Evolutionary conservation across 2,329 filamentous ascomycete genomes (phyloP).

Genomic region (Alternaria dauci): DNA sequence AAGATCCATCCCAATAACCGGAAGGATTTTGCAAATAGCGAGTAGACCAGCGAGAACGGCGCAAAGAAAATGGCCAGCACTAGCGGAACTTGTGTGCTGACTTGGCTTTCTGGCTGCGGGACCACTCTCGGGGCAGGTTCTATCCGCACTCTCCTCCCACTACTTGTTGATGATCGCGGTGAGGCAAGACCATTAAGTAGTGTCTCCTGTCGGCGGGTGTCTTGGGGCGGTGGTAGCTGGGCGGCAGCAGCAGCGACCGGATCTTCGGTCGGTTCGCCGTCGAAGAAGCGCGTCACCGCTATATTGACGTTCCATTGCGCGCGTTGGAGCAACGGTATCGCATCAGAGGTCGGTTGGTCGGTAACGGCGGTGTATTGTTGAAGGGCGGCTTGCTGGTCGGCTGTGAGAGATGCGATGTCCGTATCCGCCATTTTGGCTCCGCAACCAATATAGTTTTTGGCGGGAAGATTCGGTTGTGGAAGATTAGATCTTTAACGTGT

Average conservation of each 20-base stretch:
- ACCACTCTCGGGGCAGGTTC: conserved; percentile 86
- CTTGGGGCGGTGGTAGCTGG: conserved; percentile 68
- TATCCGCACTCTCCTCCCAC: conserved; percentile 49
- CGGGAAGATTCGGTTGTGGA: background rate
- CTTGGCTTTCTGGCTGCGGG: conserved; percentile 72
- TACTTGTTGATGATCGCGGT: conserved; percentile 45
- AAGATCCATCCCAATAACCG: conserved; percentile 79
- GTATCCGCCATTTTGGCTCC: conserved; percentile 47
- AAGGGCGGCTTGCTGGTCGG: conserved; percentile 81
- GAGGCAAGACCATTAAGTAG: conserved; percentile 63
- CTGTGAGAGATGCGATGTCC: conserved; percentile 74
- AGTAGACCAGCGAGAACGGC: conserved; percentile 81
- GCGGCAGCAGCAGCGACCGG: conserved; percentile 75
- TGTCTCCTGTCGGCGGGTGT: conserved; percentile 74
- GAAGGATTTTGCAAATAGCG: conserved; percentile 72
- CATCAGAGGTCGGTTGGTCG: conserved; percentile 78
- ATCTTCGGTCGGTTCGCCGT: conserved; percentile 84
- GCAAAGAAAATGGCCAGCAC: conserved; percentile 80
- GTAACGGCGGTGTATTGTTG: conserved; percentile 91
- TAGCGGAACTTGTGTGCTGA: conserved; percentile 75
- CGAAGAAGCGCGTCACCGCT: conserved; percentile 96
- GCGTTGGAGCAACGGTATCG: conserved; percentile 78
- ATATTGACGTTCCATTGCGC: conserved; percentile 99
- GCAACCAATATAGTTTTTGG: background rate
- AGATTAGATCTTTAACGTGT: background rate